Evolutionary conservation across 2,329 filamentous ascomycete species (phyloP).

Genomic region (Talaromyces sp.): DNA sequence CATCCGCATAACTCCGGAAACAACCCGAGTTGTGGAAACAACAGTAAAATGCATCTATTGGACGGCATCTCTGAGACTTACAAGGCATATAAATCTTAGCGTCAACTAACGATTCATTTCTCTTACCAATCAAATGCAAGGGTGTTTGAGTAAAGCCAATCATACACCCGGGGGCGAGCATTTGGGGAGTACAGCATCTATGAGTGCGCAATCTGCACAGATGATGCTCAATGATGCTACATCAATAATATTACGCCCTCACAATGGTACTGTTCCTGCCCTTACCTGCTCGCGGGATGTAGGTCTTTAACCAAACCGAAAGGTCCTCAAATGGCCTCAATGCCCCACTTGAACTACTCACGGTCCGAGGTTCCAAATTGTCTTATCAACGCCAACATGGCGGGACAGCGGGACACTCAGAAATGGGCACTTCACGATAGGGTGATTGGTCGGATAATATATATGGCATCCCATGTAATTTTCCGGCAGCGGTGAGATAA

Average conservation of each 20-base stretch:
- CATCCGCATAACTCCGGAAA: not conserved
- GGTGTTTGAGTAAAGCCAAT: not conserved
- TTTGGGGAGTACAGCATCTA: not conserved
- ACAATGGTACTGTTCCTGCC: not conserved
- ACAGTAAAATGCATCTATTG: not conserved
- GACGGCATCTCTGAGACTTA: not conserved
- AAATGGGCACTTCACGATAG: not conserved
- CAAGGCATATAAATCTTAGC: not conserved
- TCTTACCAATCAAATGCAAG: not conserved
- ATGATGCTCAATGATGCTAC: not conserved
- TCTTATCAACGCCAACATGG: not conserved
- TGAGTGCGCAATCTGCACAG: not conserved
- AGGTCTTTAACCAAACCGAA: not conserved
- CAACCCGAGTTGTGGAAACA: not conserved
- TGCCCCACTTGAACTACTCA: not conserved
- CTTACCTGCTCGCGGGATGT: not conserved
- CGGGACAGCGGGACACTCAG: not conserved
- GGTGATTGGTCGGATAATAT: not conserved
- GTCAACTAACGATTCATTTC: not conserved
- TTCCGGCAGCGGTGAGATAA: constrained; percentile 2
- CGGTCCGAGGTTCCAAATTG: not conserved
- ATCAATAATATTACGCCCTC: not conserved
- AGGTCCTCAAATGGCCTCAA: constrained; percentile 1
- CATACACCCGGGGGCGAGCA: not conserved
- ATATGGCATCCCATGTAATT: not conserved